Evolutionary conservation across 805 yeast species (phyloP).

Genomic region (Sugiyamaella floridensis): DNA sequence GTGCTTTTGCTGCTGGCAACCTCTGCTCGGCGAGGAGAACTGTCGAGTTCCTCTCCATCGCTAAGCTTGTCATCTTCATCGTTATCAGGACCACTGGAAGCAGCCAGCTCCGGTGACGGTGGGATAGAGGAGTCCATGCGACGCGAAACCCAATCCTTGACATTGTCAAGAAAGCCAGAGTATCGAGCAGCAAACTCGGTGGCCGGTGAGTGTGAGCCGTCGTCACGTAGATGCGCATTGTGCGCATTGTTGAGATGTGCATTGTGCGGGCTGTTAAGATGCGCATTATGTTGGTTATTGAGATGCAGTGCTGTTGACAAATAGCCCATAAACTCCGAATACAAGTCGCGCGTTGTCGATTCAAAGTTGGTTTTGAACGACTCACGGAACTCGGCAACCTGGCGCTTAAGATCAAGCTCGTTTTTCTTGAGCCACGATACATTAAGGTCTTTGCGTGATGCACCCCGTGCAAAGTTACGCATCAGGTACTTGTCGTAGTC

Average conservation of each 20-base stretch:
- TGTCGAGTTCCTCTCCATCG: too few relatives aligned
- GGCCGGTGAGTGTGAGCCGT: slow-evolving; percentile 40
- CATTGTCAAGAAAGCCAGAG: slow-evolving; percentile 33
- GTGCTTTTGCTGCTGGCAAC: too few relatives aligned
- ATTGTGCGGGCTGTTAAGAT: too few relatives aligned
- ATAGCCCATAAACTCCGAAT: slow-evolving; percentile 55
- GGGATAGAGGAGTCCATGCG: slow-evolving; percentile 20
- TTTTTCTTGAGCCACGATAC: slow-evolving; percentile 97
- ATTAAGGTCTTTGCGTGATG: slow-evolving; percentile 90
- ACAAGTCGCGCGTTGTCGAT: slow-evolving; percentile 72
- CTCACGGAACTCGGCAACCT: slow-evolving; percentile 77
- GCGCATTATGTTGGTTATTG: too few relatives aligned
- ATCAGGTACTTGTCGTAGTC: slow-evolving; percentile 94
- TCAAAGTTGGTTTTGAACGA: slow-evolving; percentile 67
- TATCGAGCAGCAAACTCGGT: slow-evolving; percentile 60
- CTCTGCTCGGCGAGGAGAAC: too few relatives aligned
- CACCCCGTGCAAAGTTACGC: slow-evolving; percentile 97
- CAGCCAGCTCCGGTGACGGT: slow-evolving; percentile 8
- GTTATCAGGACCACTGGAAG: too few relatives aligned
- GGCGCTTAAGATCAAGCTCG: slow-evolving; percentile 89
- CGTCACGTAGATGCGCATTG: slow-evolving; percentile 10
- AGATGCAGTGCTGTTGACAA: slow-evolving; percentile 21
- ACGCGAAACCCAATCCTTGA: slow-evolving; percentile 30
- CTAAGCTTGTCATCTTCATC: too few relatives aligned
- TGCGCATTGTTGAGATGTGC: slow-evolving; percentile 17